Base-by-base conservation (phyloP, 495 filamentous ascomycete species). In the Pyrenopolyporus hunteri region DNA sequence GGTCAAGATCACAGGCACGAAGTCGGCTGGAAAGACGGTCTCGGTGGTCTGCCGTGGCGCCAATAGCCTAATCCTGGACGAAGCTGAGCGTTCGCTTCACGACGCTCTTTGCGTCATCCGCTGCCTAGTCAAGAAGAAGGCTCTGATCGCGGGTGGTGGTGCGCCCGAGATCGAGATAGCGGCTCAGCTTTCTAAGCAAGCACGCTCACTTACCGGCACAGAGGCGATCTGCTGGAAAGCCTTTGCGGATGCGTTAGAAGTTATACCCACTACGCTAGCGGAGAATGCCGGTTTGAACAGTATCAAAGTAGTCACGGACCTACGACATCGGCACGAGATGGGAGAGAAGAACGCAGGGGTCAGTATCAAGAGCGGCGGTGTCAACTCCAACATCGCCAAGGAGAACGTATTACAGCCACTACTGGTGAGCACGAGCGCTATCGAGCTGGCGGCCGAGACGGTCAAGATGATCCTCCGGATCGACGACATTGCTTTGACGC, bases 381-480 rank as follows among this genome's bases (percentile, higher is more conserved):
- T 98, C 37, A 96, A 95, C 82, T 84, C 87, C 49, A 91, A 96
- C 71, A 96, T 97, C 60, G 88, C 89, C 39, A 95, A 97, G 68
- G 94, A 98, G 82, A 97, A 97, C 64, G 96, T 98, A 43, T 79
- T 98, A 74, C 94, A 98, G 80, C 94, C 94, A 7, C 78, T 98
- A 73, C 76, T 98, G 48, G 94, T 98, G 40, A 96, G 90, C 80
- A 98, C 94, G 31, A 97, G 93, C 73, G 92, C 94, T 2, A 93
- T 98, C 70, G 92, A 98, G 79, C 76, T 98, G 71, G 94, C 95
- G 31, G 91, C 91, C 2, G 94, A 98, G 82, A 98, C 94, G 53
- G 92, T 97, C 63, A 98, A 98, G 84, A 96, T 98, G 92, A 82
- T 97, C 76, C 83, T 97, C 77, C 87, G 93, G 78, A 97, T 97